A percentile compares a stretch with the other conserved stretches of the same genome.
Evolutionary conservation across 768 basidiomycete species (phyloP).

Genomic region (Phanerodontia chrysosporium): DNA sequence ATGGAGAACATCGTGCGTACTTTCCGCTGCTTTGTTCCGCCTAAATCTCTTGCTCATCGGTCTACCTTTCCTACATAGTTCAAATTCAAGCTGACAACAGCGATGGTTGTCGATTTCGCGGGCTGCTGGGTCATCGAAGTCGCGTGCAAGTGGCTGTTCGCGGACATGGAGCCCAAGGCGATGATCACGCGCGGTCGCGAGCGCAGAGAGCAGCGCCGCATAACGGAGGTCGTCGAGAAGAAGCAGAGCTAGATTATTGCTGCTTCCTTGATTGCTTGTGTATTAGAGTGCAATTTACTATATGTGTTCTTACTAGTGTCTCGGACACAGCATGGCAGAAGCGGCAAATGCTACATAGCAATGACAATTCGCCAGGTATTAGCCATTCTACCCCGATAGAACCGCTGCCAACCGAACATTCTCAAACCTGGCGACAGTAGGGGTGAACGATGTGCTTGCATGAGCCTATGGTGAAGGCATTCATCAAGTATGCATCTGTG

Average conservation of each 20-base stretch:
- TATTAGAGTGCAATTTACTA: background rate
- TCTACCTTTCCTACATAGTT: conserved; percentile 50
- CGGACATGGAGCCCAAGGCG: conserved; percentile 78
- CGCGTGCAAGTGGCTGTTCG: conserved; percentile 81
- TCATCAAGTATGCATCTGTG: no score
- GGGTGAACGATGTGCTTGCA: no score
- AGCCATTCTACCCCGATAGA: no score
- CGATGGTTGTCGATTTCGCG: conserved; percentile 85
- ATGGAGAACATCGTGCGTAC: conserved; percentile 71
- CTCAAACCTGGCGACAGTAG: no score
- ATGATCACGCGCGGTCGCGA: conserved; percentile 85
- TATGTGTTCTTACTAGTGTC: no score
- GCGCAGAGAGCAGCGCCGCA: conserved; percentile 61
- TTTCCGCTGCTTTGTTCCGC: background rate
- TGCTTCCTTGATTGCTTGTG: background rate
- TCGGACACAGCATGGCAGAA: no score
- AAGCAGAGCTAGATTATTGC: background rate
- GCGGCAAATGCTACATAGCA: no score
- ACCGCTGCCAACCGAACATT: no score
- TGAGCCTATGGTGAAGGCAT: no score
- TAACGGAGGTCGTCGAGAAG: conserved; percentile 2
- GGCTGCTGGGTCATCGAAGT: conserved; percentile 86
- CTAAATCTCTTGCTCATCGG: background rate
- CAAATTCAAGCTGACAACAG: conserved; percentile 67
- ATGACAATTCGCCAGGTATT: no score